Conservation (phyloP, 805 yeast species). For the Hanseniaspora taiwanica region DNA sequence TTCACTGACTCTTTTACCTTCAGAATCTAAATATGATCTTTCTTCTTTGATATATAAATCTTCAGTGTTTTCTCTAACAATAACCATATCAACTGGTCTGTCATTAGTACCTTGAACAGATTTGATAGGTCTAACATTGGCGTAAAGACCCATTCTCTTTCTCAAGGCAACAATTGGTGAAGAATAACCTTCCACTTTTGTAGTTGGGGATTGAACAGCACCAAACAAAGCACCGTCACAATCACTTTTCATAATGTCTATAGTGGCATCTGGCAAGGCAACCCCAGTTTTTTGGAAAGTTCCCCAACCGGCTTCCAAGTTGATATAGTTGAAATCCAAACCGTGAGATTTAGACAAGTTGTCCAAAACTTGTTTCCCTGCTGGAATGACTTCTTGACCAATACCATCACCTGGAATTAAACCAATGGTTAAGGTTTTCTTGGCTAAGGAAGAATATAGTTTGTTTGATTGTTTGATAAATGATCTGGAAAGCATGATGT, state of each 20-base stretch:
- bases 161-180: conserved; percentile 98
- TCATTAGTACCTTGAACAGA: conserved; percentile 67
- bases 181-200: conserved; percentile 90
- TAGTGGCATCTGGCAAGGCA: conserved; percentile 90
- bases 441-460: conserved; percentile 25
- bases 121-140: conserved; percentile 96
- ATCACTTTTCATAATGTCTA: conserved; percentile 54
- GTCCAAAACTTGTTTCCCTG: conserved; percentile 81
- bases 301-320: conserved; percentile 90
- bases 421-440: conserved; percentile 42
- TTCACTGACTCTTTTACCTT: conserved; percentile 87
- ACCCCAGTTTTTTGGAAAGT: conserved; percentile 88
- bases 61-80: conserved; percentile 97
- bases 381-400: conserved; percentile 95
- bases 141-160: conserved; percentile 86
- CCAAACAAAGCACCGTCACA: conserved; percentile 98
- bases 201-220: conserved; percentile 90
- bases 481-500: conserved; percentile 20
- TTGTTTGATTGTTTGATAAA: conserved; percentile 19
- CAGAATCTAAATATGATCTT: conserved; percentile 48
- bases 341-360: conserved; percentile 65
- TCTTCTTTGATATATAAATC: conserved; percentile 95
- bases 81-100: conserved; percentile 91
- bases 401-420: conserved; percentile 98
- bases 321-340: conserved; percentile 71